Base-by-base conservation (phyloP, 108 stramenopile species). In the Nitzschia sp. region DNA sequence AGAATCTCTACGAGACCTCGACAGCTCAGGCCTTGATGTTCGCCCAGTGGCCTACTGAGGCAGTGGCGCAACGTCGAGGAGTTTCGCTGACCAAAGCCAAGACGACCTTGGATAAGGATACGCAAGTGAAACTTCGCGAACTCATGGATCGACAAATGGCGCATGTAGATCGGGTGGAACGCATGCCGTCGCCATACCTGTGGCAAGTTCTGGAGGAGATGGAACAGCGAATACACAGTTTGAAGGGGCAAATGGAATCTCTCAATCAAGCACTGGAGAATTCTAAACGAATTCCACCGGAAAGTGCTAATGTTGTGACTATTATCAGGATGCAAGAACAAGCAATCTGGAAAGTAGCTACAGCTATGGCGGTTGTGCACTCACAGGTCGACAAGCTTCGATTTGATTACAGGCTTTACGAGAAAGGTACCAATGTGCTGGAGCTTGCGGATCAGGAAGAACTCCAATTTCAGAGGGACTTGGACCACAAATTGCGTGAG, bases 41-140 rank as follows among this genome's bases (percentile, higher is more conserved):
- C 54, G 92, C 86, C 46, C 75, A 77, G 25, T 90, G 89, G 89
- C 89, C 89, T 26, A 75, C 82, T n/a, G 92, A 93, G 76, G 80
- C 72, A 17, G 58, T 89, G 15, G 87, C 92, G 3, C 66, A 58
- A 26, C 79, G 89, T 23, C 67, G 84, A 17, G 83, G 83, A 3
- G 84, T 89, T 36, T 66, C 53, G 1, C 68, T 63, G 27, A 41
- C 48, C 28, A 52, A 28, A 23, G 23, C 53, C 48, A 61, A 59
- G 15, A 27, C 15, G 11, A 60, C 64, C 41, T 57, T 47, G 45
- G 28, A 68, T 33, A 22, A 46, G 33, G 47, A 57, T 62, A 55
- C 17, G 5, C 52, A 66, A 59, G 58, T 44, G 27, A 68, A 63
- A 58, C 64, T 82, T 15, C 64, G 76, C 16, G 69, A 73, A 41